Evolutionary conservation across 768 basidiomycete species (phyloP).

Genomic region (Pisolithus tinctorius): DNA sequence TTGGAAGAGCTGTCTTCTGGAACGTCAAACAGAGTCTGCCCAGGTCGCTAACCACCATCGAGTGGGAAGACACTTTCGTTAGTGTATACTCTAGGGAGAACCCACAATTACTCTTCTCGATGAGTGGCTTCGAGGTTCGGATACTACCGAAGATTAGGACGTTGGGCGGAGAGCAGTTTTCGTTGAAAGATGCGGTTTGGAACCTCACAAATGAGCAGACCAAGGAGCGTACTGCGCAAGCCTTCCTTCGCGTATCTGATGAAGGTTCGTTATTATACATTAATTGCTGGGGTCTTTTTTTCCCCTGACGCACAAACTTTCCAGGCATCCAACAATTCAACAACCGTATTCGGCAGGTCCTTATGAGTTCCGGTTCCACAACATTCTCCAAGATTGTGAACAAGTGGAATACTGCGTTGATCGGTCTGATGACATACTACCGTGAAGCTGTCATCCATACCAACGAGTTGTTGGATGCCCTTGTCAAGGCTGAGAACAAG

Average conservation of each 20-base stretch:
- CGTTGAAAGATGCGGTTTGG: constrained; percentile 93
- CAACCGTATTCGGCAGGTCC: constrained; percentile 91
- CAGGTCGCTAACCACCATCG: constrained; percentile 93
- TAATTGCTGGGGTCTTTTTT: background rate
- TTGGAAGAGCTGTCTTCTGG: constrained; percentile 98
- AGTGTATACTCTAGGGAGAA: constrained; percentile 98
- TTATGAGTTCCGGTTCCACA: constrained; percentile 98
- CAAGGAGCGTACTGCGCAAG: constrained; percentile 96
- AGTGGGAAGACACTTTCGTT: constrained; percentile 98
- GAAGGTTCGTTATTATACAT: constrained; percentile 46
- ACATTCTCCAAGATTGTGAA: constrained; percentile 99
- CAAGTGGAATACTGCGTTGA: constrained; percentile 95
- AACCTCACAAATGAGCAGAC: constrained; percentile 95
- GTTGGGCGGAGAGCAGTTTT: constrained; percentile 94
- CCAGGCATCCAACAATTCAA: constrained; percentile 92
- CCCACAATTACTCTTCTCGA: constrained; percentile 94
- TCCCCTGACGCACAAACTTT: constrained; percentile 4
- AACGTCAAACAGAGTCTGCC: constrained; percentile 97
- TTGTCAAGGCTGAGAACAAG: constrained; percentile 99
- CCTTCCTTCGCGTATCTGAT: constrained; percentile 96
- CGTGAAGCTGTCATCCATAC: constrained; percentile 97
- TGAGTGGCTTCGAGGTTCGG: constrained; percentile 98
- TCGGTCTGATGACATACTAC: constrained; percentile 96
- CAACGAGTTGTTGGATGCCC: constrained; percentile 88
- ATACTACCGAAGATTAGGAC: constrained; percentile 96